Conservation (phyloP, 345 rosid species). For the Camelina neglecta region DNA sequence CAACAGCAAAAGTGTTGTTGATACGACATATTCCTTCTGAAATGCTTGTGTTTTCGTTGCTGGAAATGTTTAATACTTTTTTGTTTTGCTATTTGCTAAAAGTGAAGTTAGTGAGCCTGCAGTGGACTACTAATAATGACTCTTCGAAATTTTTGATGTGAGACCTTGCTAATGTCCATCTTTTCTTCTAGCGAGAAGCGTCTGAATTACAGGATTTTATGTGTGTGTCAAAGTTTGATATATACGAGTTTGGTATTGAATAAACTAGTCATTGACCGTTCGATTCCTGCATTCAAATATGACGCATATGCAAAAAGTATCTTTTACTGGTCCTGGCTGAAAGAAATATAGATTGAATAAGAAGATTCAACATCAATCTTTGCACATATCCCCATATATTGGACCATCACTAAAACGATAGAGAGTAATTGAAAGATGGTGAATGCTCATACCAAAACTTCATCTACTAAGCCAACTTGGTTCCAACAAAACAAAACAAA, state of each 20-base stretch:
- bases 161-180: neutral
- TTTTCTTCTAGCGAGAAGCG: neutral
- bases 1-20: neutral
- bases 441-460: constrained; percentile 19
- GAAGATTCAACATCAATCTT: constrained; percentile 13
- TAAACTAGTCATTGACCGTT: neutral
- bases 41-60: too few species aligned
- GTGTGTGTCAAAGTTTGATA: neutral
- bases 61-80: too few species aligned
- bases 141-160: constrained; percentile 42
- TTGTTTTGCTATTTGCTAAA: too few species aligned
- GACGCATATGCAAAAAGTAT: neutral
- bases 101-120: neutral
- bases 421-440: neutral
- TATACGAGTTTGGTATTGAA: too few species aligned
- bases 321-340: constrained; percentile 6
- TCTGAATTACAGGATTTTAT: neutral
- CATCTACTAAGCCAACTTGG: constrained; percentile 19
- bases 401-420: constrained; percentile 5
- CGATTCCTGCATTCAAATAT: neutral
- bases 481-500: neutral
- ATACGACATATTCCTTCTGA: too few species aligned
- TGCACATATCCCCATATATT: neutral
- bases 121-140: neutral
- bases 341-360: neutral